Evolutionary conservation across 176 grass and related monocot genomes (phyloP).

Genomic region (bread wheat (Triticum aestivum)): DNA sequence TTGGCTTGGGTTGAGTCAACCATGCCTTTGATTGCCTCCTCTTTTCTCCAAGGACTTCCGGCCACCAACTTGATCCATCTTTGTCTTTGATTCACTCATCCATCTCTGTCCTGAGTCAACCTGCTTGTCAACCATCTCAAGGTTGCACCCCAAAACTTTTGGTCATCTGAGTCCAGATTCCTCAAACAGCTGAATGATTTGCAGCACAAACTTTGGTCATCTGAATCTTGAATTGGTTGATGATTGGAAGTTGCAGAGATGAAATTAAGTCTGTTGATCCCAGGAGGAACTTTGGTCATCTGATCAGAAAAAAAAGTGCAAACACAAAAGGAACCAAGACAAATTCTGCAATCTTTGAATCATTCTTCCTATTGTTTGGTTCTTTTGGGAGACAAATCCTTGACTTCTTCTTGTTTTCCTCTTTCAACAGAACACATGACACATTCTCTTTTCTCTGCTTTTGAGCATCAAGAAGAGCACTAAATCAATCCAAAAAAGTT

Average conservation of each 20-base stretch:
- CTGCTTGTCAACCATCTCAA: background rate
- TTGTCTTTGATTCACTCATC: background rate
- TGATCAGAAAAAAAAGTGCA: background rate
- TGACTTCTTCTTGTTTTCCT: background rate
- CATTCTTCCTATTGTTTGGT: background rate
- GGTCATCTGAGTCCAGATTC: background rate
- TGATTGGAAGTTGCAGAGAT: background rate
- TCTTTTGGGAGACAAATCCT: background rate
- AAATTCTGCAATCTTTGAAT: slow-evolving; percentile 7
- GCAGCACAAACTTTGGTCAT: no score
- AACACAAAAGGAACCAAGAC: background rate
- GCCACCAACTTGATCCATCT: background rate
- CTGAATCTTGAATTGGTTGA: no score
- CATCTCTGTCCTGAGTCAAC: background rate
- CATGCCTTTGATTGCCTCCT: slow-evolving; percentile 4
- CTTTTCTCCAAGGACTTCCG: background rate
- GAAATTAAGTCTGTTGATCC: background rate
- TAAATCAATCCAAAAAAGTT: slow-evolving; percentile 22
- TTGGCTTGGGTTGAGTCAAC: background rate
- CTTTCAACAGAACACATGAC: background rate
- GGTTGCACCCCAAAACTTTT: background rate
- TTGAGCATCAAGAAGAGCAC: slow-evolving; percentile 25
- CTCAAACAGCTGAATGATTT: no score
- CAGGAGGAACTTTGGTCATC: background rate
- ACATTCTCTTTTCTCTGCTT: background rate